These are phyloP conservation scores for Pyrenochaeta sp. DNA, from an alignment of 2,329 filamentous ascomycete genomes.

Conservation along the genomic window DNA sequence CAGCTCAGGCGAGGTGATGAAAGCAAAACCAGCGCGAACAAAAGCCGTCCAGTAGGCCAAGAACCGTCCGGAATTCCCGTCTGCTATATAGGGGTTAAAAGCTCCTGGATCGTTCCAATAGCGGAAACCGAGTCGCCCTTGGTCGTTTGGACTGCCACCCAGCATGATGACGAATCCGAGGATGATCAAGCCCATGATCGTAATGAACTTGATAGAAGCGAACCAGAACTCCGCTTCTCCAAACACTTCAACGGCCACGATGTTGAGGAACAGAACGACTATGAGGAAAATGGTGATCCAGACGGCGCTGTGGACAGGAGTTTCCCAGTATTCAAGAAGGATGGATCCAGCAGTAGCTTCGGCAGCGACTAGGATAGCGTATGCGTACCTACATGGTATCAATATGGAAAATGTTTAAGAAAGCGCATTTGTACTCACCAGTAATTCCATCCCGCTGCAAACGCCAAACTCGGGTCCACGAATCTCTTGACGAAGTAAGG, in stretches of 20 bases:
- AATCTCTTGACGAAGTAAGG: conserved; percentile 53
- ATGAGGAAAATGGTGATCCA: conserved; percentile 50
- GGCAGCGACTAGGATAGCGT: conserved; percentile 46
- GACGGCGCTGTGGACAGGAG: conserved; percentile 41
- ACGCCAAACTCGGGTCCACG: conserved; percentile 57
- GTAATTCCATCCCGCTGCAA: conserved; percentile 42
- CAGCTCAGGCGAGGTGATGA: conserved; percentile 51
- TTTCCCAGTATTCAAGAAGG: conserved; percentile 47
- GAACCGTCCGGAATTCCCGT: conserved; percentile 67
- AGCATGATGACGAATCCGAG: conserved; percentile 49
- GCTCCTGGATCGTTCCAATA: conserved; percentile 76
- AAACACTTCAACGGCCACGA: conserved; percentile 45
- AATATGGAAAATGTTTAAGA: conserved; percentile 25
- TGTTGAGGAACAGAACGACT: conserved; percentile 46
- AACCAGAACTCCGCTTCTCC: conserved; percentile 63
- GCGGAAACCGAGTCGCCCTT: conserved; percentile 62
- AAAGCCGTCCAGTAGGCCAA: conserved; percentile 66
- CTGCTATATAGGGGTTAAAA: conserved; percentile 56
- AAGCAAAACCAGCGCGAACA: conserved; percentile 59
- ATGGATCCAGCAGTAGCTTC: conserved; percentile 46
- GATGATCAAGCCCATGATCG: conserved; percentile 48
- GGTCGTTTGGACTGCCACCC: conserved; percentile 45
- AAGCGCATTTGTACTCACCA: conserved; percentile 24
- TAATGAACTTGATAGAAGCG: conserved; percentile 59
- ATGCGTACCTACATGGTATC: conserved; percentile 32